These are phyloP conservation scores for Hortiboletus campestris DNA, from an alignment of 768 basidiomycete genomes.

Conservation along the genomic window DNA sequence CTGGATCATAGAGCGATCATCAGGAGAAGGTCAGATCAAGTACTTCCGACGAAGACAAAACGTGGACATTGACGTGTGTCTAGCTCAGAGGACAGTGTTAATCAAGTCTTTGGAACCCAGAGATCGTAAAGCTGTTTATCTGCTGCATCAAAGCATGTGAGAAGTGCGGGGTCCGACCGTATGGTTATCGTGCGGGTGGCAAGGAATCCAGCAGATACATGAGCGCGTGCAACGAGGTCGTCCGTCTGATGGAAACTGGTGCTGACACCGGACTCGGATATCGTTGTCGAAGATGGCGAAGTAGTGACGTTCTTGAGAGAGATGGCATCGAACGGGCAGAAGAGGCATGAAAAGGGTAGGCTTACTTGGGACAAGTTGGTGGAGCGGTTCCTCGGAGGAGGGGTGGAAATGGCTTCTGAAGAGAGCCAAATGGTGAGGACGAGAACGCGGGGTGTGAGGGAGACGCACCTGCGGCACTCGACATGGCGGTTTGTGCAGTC, in stretches of 20 bases:
- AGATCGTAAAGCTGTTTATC: conserved; percentile 78
- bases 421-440: background rate
- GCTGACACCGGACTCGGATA: conserved; percentile 28
- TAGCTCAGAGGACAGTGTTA: background rate
- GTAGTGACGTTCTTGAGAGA: conserved; percentile 13
- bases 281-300: conserved; percentile 33
- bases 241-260: conserved; percentile 21
- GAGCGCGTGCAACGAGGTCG: conserved; percentile 17
- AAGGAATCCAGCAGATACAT: conserved; percentile 22
- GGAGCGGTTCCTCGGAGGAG: conserved; percentile 14
- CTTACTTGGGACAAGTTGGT: conserved; percentile 16
- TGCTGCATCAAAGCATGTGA: conserved; percentile 71
- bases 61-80: background rate
- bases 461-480: conserved; percentile 9
- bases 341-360: background rate
- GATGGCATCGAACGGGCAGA: background rate
- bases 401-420: conserved; percentile 12
- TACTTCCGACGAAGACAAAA: background rate
- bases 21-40: background rate
- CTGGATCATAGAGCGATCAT: background rate
- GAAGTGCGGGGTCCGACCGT: conserved; percentile 62
- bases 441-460: background rate
- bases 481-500: conserved; percentile 4
- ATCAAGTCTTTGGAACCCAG: conserved; percentile 54
- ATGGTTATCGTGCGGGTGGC: conserved; percentile 43